These are phyloP conservation scores for Clarireedia sp. DNA, from an alignment of 2,329 filamentous ascomycete species.

Conservation along the genomic window DNA sequence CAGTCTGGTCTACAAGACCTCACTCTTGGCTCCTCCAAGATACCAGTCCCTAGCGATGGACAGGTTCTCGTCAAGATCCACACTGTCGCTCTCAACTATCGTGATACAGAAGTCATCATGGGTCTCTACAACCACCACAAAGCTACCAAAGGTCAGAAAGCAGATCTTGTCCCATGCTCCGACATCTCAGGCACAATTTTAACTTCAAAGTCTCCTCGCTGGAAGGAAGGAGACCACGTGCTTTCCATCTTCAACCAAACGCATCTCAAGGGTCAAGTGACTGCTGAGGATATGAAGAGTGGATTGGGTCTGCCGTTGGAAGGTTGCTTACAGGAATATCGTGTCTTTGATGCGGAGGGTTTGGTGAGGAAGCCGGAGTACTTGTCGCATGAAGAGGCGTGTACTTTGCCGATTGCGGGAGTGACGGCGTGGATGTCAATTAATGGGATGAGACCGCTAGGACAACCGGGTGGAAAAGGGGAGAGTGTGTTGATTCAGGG, in stretches of 20 bases:
- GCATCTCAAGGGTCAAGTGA: constrained; percentile 30
- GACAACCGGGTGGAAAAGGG: constrained; percentile 39
- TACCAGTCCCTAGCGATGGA: constrained; percentile 40
- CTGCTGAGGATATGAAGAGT: constrained; percentile 32
- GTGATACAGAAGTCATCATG: constrained; percentile 23
- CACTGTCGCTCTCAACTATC: constrained; percentile 25
- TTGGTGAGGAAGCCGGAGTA: constrained; percentile 50
- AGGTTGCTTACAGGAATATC: constrained; percentile 51
- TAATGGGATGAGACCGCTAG: constrained; percentile 47
- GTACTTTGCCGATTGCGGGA: constrained; percentile 51
- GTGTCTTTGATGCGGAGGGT: constrained; percentile 47
- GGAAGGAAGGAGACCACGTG: constrained; percentile 55
- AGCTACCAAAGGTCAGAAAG: constrained; percentile 33
- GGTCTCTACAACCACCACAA: constrained; percentile 56
- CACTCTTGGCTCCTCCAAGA: constrained; percentile 34
- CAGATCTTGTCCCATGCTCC: constrained; percentile 49
- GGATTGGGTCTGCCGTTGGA: constrained; percentile 59
- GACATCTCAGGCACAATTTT: constrained; percentile 62
- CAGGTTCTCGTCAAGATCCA: constrained; percentile 34
- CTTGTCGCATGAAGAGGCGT: constrained; percentile 50
- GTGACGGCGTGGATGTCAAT: constrained; percentile 60
- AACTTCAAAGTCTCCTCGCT: constrained; percentile 37
- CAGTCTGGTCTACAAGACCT: constrained; percentile 51
- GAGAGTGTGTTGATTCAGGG: constrained; percentile 45
- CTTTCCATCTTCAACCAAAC: constrained; percentile 55